These are phyloP conservation scores for Gonapodya prolifera DNA, from an alignment of 192 early-diverging fungal species.

Conservation along the genomic window DNA sequence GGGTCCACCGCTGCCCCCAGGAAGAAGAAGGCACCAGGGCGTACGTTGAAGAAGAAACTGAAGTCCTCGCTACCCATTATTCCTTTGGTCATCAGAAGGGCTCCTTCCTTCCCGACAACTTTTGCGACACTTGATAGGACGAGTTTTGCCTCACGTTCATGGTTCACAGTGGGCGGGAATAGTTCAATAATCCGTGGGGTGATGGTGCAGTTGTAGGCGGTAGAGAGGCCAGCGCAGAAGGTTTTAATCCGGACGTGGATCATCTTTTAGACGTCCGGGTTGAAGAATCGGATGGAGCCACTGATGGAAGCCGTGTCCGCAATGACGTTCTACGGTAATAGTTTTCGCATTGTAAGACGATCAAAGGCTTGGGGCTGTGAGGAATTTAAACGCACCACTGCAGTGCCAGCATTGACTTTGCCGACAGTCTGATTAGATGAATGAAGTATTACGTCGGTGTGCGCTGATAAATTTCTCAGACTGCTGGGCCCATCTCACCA, in stretches of 20 bases:
- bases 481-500: too few species aligned
- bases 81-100: background rate
- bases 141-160: background rate
- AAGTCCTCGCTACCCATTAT: background rate
- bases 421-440: too few species aligned
- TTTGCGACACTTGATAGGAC: background rate
- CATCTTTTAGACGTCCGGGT: background rate
- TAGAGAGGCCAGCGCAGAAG: background rate
- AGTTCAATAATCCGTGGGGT: background rate
- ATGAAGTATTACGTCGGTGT: too few species aligned
- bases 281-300: background rate
- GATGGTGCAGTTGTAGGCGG: background rate
- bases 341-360: too few species aligned
- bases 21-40: background rate
- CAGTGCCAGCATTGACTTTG: background rate
- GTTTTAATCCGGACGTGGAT: background rate
- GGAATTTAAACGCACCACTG: too few species aligned
- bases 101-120: background rate
- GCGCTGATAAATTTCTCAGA: too few species aligned
- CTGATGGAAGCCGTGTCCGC: background rate
- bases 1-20: background rate
- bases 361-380: too few species aligned
- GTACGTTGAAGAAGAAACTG: background rate
- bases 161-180: background rate
- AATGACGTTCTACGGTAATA: background rate